Base-by-base conservation (phyloP, 805 yeast genomes). In the Lipomyces chichibuensis region DNA sequence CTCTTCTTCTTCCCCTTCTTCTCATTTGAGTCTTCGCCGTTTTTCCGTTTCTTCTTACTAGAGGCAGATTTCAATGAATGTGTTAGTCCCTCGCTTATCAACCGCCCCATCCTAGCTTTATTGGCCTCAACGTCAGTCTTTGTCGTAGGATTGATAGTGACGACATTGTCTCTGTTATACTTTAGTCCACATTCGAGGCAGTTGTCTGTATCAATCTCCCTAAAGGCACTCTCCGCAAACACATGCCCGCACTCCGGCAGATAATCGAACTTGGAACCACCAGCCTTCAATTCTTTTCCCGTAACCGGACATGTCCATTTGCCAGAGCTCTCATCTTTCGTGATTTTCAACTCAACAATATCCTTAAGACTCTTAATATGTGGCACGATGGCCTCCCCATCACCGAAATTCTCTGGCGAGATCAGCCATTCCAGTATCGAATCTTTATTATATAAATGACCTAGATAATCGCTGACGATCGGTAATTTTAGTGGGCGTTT, bases 401-500 rank as follows among this genome's bases (percentile, higher is more conserved):
- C 73, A 20, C 64, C 72, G 61, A 76, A 71, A 39, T 72, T 72
- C 35, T 77, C 79, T 35, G 76, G 75, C 13, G 80, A 77, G 2
- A 89, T 70, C 3, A 92, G 74, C 74, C 83, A 81, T 72, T 88
- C 88, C 6, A 92, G 73, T 0, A 90, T 75, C 35, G 87, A 77
- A 65, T 87, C 90, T 68, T 89, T 90, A 70, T 88, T 85, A 76
- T 83, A 89, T 3, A 92, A 73, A 37, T 80, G 75, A 0, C 97
- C 97, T 60, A 78, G 78, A 74, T 81, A 87, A 76, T 92, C 97
- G 43, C 91, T 84, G 1, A 89, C 88, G 1, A 90, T 78, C 0
- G 88, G 89, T 7, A 74, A 73, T n/a, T 72, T 69, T 23, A 91
- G 79, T 71, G 70, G 81, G 65, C 75, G 81, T 55, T 73, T 83